Conservation (phyloP, 176 grass and related monocot genomes). For the Puccinellia tenuiflora region DNA sequence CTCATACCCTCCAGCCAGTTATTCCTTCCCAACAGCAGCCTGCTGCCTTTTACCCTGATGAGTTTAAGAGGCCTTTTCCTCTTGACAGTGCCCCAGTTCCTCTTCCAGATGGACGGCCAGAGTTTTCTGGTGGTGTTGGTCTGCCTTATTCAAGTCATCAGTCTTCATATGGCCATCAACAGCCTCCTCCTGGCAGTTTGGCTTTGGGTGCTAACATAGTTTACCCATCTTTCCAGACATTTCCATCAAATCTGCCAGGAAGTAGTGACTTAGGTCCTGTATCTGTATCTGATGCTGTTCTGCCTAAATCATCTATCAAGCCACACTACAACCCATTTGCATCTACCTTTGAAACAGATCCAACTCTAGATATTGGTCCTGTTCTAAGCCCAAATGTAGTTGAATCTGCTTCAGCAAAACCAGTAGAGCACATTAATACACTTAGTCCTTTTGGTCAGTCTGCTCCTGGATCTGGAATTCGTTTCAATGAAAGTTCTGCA, state of each 20-base stretch:
- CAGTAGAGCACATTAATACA: constrained; percentile 25
- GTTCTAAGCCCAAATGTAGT: constrained; percentile 31
- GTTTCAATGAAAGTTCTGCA: constrained; percentile 43
- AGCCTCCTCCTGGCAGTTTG: constrained; percentile 45
- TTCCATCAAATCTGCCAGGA: constrained; percentile 42
- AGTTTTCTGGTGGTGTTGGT: constrained; percentile 36
- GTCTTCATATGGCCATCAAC: constrained; percentile 46
- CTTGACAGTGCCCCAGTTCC: constrained; percentile 31
- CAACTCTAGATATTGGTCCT: constrained; percentile 34
- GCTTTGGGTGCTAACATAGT: constrained; percentile 43
- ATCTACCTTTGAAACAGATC: constrained; percentile 90
- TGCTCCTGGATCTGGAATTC: constrained; percentile 41
- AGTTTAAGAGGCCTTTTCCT: constrained; percentile 34
- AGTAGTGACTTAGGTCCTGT: constrained; percentile 37
- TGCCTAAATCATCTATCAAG: constrained; percentile 70
- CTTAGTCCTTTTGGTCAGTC: constrained; percentile 30
- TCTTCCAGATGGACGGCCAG: constrained; percentile 31
- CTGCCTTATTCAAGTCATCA: constrained; percentile 48
- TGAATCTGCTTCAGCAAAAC: constrained; percentile 43
- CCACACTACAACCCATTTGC: constrained; percentile 94
- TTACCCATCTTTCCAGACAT: constrained; percentile 42
- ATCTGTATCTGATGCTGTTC: constrained; percentile 36
- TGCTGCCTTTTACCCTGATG: constrained; percentile 20
- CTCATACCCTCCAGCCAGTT: constrained; percentile 19
- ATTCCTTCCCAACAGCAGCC: constrained; percentile 40